Conservation (phyloP, 2,329 filamentous ascomycete species). For the Claviceps africana region DNA sequence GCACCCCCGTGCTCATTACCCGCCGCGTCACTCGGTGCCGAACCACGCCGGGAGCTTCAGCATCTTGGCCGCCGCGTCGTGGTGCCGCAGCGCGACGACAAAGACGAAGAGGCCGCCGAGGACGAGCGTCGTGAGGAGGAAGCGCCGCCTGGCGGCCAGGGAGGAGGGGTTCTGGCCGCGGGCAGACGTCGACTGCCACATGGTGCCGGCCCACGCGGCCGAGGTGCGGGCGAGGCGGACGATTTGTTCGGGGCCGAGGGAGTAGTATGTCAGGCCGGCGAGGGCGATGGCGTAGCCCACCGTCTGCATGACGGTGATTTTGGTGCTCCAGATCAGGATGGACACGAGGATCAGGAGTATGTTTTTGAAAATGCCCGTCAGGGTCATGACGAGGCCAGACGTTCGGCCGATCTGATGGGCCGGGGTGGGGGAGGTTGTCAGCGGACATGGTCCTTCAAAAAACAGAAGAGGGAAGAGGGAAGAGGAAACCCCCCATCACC, state of each 20-base stretch:
- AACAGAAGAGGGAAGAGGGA: background rate
- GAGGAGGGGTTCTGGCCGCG: constrained; percentile 5
- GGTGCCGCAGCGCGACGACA: constrained; percentile 6
- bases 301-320: constrained; percentile 55
- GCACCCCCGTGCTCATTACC: no score
- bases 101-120: constrained; percentile 8
- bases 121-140: constrained; percentile 7
- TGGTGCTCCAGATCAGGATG: constrained; percentile 64
- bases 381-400: constrained; percentile 70
- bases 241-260: constrained; percentile 24
- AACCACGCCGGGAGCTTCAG: constrained; percentile 4
- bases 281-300: constrained; percentile 65
- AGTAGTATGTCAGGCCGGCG: constrained; percentile 35
- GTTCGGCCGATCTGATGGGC: constrained; percentile 73
- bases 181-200: constrained; percentile 11
- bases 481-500: no score
- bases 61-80: constrained; percentile 2
- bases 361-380: constrained; percentile 78
- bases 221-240: constrained; percentile 11
- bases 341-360: constrained; percentile 68
- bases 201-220: constrained; percentile 12
- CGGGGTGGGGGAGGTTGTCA: constrained; percentile 8
- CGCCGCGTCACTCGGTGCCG: constrained; percentile 5
- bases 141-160: constrained; percentile 5
- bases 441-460: background rate